Evolutionary conservation across 1,284 basidiomycete species (phyloP).

Genomic region (Sanghuangporus baumii): DNA sequence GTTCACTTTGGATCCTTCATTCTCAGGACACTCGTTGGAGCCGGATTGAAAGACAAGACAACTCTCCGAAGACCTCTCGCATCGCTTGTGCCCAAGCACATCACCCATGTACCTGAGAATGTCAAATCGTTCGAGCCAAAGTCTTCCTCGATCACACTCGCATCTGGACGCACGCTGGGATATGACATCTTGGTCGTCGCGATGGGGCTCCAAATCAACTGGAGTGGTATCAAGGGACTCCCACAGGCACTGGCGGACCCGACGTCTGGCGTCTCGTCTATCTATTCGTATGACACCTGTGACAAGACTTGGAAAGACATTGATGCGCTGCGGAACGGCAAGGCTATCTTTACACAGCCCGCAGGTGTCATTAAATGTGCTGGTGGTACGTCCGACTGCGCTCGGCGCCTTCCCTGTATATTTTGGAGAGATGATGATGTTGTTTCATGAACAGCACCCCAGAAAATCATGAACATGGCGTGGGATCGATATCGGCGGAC

Average conservation of each 20-base stretch:
- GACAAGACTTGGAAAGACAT: constrained; percentile 86
- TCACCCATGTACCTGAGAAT: constrained; percentile 70
- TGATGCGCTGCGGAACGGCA: constrained; percentile 67
- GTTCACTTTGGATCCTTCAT: constrained; percentile 8
- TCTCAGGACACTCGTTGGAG: constrained; percentile 84
- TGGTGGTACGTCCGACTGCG: constrained; percentile 52
- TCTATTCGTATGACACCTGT: constrained; percentile 85
- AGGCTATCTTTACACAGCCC: constrained; percentile 95
- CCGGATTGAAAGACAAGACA: constrained; percentile 71
- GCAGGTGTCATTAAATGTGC: constrained; percentile 94
- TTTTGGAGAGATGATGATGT: not conserved
- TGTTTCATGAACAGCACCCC: constrained; percentile 53
- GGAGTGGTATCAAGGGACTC: constrained; percentile 74
- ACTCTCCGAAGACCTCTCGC: constrained; percentile 64
- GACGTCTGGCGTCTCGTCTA: constrained; percentile 82
- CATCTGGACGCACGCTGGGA: constrained; percentile 63
- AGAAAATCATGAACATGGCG: constrained; percentile 96
- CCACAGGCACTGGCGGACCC: constrained; percentile 74
- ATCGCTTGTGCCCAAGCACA: constrained; percentile 68
- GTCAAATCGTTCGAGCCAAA: constrained; percentile 76
- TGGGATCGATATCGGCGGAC: constrained; percentile 70
- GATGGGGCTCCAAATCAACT: constrained; percentile 84
- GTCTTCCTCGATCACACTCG: constrained; percentile 67
- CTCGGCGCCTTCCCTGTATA: not conserved
- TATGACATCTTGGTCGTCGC: constrained; percentile 92